Base-by-base conservation (phyloP, 1,139 yeast species). In the Blastobotrys raffinosifermentans region DNA sequence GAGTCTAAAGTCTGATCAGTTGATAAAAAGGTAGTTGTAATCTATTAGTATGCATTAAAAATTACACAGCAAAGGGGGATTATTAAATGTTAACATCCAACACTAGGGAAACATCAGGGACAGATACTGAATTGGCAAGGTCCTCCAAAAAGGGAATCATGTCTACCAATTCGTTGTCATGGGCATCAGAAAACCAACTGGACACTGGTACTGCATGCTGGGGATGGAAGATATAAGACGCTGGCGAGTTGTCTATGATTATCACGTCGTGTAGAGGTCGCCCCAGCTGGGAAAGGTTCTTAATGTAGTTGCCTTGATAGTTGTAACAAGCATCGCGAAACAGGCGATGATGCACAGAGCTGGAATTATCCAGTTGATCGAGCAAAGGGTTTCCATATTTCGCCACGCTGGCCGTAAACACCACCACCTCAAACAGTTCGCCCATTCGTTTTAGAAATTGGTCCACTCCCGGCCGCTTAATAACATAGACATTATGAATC, bases 131-230 rank as follows among this genome's bases (percentile, higher is more conserved):
- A 47, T 70, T 60, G 6, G 95, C 75, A 45, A 91, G 66, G 59
- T 91, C 98, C 59, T 86, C 85, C 53, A 91, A 70, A 49, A 93
- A 79, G 11, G 98, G 98, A 43, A 93, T 67, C 63, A 91, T 76
- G 63, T 91, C 98, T 47, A 85, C 64, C 51, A 91, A 70, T 68
- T 91, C 99, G 57, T 89, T 89, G 61, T 91, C 99, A 60, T 91
- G 98, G 29, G 93, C 80, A 64, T 91, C 99, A 51, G 96, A 85
- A 68, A 93, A 91, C 99, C 99, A 91, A 60, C 93, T 80, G 47
- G 96, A 85, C 22, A 91, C 85, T n/a, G 99, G 99, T 29, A 93
- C 82, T 10, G 97, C 94, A 66, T 91, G 96, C 57, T 86, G 94
- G 17, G 98, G 98, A 59, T 91, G 98, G 70, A 91, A 85, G 40